Evolutionary conservation across 306 rosid species (phyloP).

Genomic region (Cyamopsis tetragonoloba): DNA sequence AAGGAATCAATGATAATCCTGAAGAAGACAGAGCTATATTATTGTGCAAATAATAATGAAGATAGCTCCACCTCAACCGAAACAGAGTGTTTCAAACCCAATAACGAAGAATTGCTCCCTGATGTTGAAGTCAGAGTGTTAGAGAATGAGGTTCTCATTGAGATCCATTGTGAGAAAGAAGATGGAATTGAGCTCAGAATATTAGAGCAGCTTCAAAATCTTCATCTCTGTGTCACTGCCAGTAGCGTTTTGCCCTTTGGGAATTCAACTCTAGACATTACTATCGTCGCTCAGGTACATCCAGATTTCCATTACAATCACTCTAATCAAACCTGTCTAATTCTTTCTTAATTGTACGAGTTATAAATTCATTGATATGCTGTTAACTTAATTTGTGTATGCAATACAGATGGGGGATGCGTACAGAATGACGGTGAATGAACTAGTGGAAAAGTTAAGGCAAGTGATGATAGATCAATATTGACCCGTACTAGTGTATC

Average conservation of each 20-base stretch:
- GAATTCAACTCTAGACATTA: conserved; percentile 31
- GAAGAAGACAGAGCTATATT: neutral
- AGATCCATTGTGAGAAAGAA: conserved; percentile 29
- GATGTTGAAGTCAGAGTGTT: conserved; percentile 25
- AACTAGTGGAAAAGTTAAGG: neutral
- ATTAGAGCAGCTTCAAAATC: conserved; percentile 17
- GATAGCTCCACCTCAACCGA: neutral
- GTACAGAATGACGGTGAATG: neutral
- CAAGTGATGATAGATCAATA: neutral
- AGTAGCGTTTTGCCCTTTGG: conserved; percentile 35
- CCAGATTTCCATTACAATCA: too few relatives aligned
- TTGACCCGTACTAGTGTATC: neutral
- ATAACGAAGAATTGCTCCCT: conserved; percentile 4
- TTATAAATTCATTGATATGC: too few relatives aligned
- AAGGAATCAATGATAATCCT: neutral
- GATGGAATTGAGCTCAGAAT: conserved; percentile 22
- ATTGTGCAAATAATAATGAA: neutral
- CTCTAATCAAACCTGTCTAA: too few relatives aligned
- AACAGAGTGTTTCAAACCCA: neutral
- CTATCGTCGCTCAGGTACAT: conserved; percentile 38
- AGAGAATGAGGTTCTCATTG: conserved; percentile 28
- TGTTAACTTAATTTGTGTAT: too few relatives aligned
- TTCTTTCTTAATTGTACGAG: too few relatives aligned
- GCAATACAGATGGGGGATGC: conserved; percentile 18
- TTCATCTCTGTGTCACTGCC: conserved; percentile 25